Conservation (phyloP, 2,329 filamentous ascomycete species). For the Penicillium hesseltinei region DNA sequence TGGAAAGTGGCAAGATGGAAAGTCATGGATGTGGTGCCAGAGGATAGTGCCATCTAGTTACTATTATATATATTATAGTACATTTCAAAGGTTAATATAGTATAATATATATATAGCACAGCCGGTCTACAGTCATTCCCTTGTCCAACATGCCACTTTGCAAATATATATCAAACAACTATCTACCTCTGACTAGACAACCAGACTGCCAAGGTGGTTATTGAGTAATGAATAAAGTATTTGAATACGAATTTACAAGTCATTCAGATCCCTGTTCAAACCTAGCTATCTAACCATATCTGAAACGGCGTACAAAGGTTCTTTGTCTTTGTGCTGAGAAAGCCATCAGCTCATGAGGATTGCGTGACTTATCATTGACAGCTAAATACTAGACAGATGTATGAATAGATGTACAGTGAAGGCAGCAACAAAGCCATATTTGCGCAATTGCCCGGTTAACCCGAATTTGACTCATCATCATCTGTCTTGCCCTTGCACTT, state of each 20-base stretch:
- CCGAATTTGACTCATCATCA: too few species aligned
- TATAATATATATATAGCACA: neutral
- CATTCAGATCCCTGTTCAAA: neutral
- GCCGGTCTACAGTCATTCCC: neutral
- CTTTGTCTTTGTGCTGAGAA: neutral
- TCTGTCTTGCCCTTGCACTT: too few species aligned
- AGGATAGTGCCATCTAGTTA: neutral
- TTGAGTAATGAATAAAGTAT: neutral
- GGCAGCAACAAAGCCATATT: neutral
- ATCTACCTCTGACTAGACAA: neutral
- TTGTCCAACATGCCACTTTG: neutral
- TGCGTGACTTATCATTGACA: neutral
- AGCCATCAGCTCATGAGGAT: neutral
- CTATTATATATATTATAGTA: neutral
- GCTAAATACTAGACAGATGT: neutral
- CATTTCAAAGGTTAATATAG: too few species aligned
- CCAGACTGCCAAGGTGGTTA: neutral
- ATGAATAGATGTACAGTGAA: neutral
- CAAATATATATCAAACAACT: neutral
- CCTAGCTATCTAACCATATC: neutral
- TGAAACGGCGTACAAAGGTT: neutral
- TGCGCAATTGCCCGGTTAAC: neutral
- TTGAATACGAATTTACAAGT: neutral
- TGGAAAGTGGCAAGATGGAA: conserved; percentile 1
- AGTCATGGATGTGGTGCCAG: neutral